These are phyloP conservation scores for Gillenia trifoliata DNA, from an alignment of 306 rosid genomes.

Conservation along the genomic window DNA sequence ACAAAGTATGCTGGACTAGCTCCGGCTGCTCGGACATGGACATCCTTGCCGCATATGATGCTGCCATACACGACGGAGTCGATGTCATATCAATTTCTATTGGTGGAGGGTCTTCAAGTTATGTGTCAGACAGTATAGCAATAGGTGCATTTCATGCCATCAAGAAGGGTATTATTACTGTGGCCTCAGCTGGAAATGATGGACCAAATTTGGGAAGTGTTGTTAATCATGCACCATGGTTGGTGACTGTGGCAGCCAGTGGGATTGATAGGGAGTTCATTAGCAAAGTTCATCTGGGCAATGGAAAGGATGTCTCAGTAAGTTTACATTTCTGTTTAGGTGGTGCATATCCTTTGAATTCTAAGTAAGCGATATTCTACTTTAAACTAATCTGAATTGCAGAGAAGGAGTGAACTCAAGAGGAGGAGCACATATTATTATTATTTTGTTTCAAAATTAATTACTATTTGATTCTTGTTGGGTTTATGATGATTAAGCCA, in stretches of 20 bases:
- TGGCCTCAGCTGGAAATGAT: constrained; percentile 74
- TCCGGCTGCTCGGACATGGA: constrained; percentile 79
- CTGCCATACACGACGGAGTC: constrained; percentile 82
- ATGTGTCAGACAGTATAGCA: constrained; percentile 42
- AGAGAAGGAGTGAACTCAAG: too few species aligned
- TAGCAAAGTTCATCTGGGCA: constrained; percentile 59
- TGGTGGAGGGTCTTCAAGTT: constrained; percentile 53
- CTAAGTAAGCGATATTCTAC: neutral
- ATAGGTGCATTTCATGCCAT: constrained; percentile 80
- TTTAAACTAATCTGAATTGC: too few species aligned
- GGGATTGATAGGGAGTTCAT: constrained; percentile 69
- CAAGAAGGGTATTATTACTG: constrained; percentile 73
- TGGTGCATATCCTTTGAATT: neutral
- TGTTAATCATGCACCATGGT: constrained; percentile 75
- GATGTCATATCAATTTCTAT: constrained; percentile 84
- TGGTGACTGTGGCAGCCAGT: constrained; percentile 85
- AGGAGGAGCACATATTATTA: too few species aligned
- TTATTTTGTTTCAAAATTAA: neutral
- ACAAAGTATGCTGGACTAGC: constrained; percentile 80
- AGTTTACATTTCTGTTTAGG: constrained; percentile 23
- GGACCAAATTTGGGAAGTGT: constrained; percentile 59
- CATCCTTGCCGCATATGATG: constrained; percentile 80
- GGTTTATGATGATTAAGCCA: neutral
- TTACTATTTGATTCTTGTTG: neutral
- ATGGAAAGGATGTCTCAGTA: constrained; percentile 54